Percentiles rank a stretch among this genome's conserved stretches.
Conservation (phyloP, 2,329 filamentous ascomycete species). For the Ophiostoma angusticollis region DNA sequence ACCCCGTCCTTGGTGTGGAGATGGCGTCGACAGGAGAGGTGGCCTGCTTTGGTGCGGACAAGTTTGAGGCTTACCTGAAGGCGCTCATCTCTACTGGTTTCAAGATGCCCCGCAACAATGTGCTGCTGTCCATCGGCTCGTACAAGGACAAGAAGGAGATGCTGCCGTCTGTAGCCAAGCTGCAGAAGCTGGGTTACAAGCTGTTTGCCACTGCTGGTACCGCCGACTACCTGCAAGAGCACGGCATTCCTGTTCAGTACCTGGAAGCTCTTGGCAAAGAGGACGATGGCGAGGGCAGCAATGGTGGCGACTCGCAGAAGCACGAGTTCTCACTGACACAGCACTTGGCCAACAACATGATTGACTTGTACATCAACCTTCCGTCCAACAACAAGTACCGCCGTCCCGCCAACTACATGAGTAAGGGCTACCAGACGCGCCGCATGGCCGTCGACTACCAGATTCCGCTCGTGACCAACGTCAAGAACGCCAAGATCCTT, state of each 20-base stretch:
- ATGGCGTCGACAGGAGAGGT: slow-evolving; percentile 99
- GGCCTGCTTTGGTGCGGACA: slow-evolving; percentile 87
- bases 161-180: slow-evolving; percentile 79
- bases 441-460: slow-evolving; percentile 98
- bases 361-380: slow-evolving; percentile 97
- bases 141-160: slow-evolving; percentile 98
- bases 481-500: slow-evolving; percentile 97
- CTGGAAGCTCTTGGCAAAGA: slow-evolving; percentile 71
- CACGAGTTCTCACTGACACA: slow-evolving; percentile 95
- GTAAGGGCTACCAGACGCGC: slow-evolving; percentile 89
- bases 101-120: slow-evolving; percentile 89
- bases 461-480: slow-evolving; percentile 92
- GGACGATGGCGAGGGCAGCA: slow-evolving; percentile 36
- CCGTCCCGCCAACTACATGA: slow-evolving; percentile 95
- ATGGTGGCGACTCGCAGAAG: slow-evolving; percentile 50
- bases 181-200: slow-evolving; percentile 86
- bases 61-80: slow-evolving; percentile 97
- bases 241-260: slow-evolving; percentile 85
- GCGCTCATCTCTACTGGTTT: slow-evolving; percentile 92
- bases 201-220: slow-evolving; percentile 94
- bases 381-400: slow-evolving; percentile 98
- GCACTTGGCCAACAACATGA: slow-evolving; percentile 93
- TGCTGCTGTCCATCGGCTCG: slow-evolving; percentile 86
- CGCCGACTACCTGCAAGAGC: slow-evolving; percentile 88
- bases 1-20: slow-evolving; percentile 92